Conservation (phyloP, 345 rosid species). For the Salix dunnii region DNA sequence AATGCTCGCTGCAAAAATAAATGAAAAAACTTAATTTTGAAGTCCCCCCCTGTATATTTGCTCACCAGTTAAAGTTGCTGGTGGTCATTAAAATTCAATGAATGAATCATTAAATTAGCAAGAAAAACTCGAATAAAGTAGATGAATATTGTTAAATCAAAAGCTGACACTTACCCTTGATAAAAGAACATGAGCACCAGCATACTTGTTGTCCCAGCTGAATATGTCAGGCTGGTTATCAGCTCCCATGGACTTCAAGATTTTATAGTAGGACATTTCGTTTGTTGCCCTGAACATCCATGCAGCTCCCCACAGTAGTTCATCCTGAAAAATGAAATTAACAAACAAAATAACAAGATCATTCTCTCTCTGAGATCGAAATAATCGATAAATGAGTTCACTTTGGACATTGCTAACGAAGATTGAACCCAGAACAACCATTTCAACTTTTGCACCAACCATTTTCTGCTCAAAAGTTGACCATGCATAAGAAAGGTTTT, state of each 20-base stretch:
- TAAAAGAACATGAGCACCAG: constrained; percentile 81
- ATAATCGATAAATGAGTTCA: no score
- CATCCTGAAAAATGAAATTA: constrained; percentile 51
- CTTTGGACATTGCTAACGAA: no score
- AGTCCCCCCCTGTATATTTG: neutral
- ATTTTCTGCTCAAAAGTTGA: no score
- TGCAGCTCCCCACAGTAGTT: constrained; percentile 81
- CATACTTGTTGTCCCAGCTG: constrained; percentile 94
- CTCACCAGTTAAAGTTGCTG: no score
- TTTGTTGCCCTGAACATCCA: constrained; percentile 83
- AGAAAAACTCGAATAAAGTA: neutral
- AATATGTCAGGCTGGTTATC: constrained; percentile 76
- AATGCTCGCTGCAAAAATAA: constrained; percentile 48
- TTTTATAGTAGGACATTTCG: constrained; percentile 51
- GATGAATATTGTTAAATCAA: neutral
- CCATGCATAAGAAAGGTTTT: no score
- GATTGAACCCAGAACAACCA: no score
- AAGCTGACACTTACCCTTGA: constrained; percentile 45
- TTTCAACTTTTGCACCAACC: no score
- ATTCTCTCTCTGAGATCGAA: neutral
- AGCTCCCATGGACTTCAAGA: constrained; percentile 62
- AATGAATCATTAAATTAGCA: no score
- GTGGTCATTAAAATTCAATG: no score
- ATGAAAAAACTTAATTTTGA: neutral
- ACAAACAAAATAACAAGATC: neutral